Evolutionary conservation across 2,329 filamentous ascomycete species (phyloP), one percentile per base, ranked within the genome.

Genomic region (Harringtonia aguacate): DNA sequence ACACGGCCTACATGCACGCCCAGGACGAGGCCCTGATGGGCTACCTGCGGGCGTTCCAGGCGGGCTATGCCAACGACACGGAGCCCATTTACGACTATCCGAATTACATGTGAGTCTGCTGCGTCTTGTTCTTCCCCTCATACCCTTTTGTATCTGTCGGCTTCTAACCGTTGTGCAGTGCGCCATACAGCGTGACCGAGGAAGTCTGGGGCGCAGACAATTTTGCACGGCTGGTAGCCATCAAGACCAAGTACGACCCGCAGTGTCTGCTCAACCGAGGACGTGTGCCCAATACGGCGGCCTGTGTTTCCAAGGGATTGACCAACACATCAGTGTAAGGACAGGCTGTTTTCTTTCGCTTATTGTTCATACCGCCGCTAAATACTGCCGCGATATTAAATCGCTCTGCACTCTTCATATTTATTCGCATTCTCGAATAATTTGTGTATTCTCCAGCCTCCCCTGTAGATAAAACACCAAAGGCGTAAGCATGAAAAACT

Each of bases 1-100:
- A 42, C 22, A 42, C 40, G 33, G 40, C 40, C 17, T 42, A 36
- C 17, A 42, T 42, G 40, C 40, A 42, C 18, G 40, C 15, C n/a
- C n/a, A 42, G 27, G 40, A 42, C 24, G 20, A 30, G 22, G 14
- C n/a, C 8, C 17, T 42, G 15, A 42, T 42, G 40, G 33, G 40
- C 9, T 36, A 36, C 9, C 22, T 42, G 10, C 40, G 40, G 6
- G 33, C 29, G n/a, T 42, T 42, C 20, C 40, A 42, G 29, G 30
- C 29, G 17, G 18, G 33, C 27, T 42, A 42, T n/a, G n/a, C n/a
- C 31, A 24, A 14, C 22, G 13, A 29, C 9, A 36, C 40, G 12
- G 6, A 33, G 3, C 17, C 40, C 14, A 42, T 36, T 17, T 42
- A 42, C 18, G 40, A 42, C 40, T 42, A 42, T n/a, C 40, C 40